These are phyloP conservation scores for Dendryphion nanum DNA, from an alignment of 2,329 filamentous ascomycete species.

Conservation along the genomic window DNA sequence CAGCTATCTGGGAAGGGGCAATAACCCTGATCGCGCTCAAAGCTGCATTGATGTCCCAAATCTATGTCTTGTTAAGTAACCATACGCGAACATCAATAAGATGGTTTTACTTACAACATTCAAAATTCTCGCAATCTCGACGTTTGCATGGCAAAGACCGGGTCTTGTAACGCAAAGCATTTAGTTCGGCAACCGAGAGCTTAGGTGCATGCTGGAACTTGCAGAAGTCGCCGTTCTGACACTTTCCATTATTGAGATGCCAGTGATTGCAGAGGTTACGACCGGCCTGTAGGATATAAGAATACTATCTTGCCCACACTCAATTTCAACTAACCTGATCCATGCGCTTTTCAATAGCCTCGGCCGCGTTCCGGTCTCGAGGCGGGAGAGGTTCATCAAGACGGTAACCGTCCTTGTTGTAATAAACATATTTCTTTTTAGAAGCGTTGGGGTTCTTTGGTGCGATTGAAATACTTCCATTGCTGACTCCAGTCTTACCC, in stretches of 20 bases:
- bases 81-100: neutral
- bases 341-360: slow-evolving; percentile 31
- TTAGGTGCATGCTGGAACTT: slow-evolving; percentile 44
- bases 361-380: slow-evolving; percentile 21
- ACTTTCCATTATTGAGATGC: slow-evolving; percentile 36
- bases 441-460: slow-evolving; percentile 20
- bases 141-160: slow-evolving; percentile 40
- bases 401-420: slow-evolving; percentile 44
- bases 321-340: slow-evolving; percentile 12
- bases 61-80: slow-evolving; percentile 13
- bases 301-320: neutral
- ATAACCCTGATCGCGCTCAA: slow-evolving; percentile 37
- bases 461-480: slow-evolving; percentile 42
- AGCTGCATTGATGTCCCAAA: slow-evolving; percentile 41
- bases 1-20: slow-evolving; percentile 38
- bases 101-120: slow-evolving; percentile 36
- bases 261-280: slow-evolving; percentile 37
- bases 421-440: slow-evolving; percentile 40
- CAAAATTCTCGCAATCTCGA: slow-evolving; percentile 39
- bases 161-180: slow-evolving; percentile 44
- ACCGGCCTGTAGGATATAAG: slow-evolving; percentile 6
- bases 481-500: slow-evolving; percentile 34
- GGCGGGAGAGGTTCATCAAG: slow-evolving; percentile 40
- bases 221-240: slow-evolving; percentile 42
- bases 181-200: slow-evolving; percentile 36